Conservation (phyloP, 441 rosid genomes). For the Breynia disticha region DNA sequence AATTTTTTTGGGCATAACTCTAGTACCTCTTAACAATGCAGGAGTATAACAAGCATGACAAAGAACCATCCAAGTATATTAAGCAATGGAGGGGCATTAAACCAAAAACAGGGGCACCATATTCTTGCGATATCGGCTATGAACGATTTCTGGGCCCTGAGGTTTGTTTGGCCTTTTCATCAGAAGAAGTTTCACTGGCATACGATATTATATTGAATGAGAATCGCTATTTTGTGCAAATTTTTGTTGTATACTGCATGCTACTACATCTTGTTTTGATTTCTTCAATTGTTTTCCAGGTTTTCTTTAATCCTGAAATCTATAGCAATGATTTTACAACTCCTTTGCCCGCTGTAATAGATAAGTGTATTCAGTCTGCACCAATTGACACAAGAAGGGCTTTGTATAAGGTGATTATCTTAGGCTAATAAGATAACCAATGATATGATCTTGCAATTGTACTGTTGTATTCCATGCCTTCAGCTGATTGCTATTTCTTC, state of each 20-base stretch:
- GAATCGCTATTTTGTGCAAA: not conserved
- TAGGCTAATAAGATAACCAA: not conserved
- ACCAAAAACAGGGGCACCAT: constrained; percentile 98
- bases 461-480: not conserved
- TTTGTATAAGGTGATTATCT: constrained; percentile 67
- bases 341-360: constrained; percentile 84
- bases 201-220: constrained; percentile 10
- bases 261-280: constrained; percentile 12
- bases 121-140: constrained; percentile 90
- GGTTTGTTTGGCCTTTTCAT: constrained; percentile 40
- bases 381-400: constrained; percentile 99
- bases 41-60: constrained; percentile 98
- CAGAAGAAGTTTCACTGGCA: constrained; percentile 8
- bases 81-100: constrained; percentile 94
- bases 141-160: constrained; percentile 98
- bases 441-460: too few relatives aligned
- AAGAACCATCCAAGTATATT: constrained; percentile 81
- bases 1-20: not conserved
- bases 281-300: constrained; percentile 33
- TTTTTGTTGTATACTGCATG: not conserved
- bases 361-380: constrained; percentile 96
- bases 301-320: constrained; percentile 94
- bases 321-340: constrained; percentile 70
- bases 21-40: constrained; percentile 29
- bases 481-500: not conserved